phyloP scores from a whole-genome alignment of 257 asterid genomes.

The Solanum sejunctum region DNA sequence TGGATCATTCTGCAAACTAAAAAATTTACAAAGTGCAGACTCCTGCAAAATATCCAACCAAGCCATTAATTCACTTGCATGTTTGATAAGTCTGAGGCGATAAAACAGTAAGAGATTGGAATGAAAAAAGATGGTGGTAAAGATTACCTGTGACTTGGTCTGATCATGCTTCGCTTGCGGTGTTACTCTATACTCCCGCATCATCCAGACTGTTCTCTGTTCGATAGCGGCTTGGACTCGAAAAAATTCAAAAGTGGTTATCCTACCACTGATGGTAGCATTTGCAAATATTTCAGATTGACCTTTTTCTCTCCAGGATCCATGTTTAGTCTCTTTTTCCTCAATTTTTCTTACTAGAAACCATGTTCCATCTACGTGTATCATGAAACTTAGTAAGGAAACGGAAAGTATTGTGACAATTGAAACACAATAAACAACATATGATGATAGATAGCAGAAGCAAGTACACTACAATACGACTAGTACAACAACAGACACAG shows the following conservation, averaged over 20 bases:
- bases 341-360: slow-evolving; percentile 22
- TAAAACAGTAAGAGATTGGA: not conserved
- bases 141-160: slow-evolving; percentile 30
- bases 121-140: not conserved
- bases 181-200: slow-evolving; percentile 46
- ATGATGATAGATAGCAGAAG: no score
- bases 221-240: slow-evolving; percentile 23
- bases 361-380: slow-evolving; percentile 47
- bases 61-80: slow-evolving; percentile 16
- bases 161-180: slow-evolving; percentile 8
- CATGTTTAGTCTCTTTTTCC: slow-evolving; percentile 20
- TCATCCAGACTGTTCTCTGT: slow-evolving; percentile 35
- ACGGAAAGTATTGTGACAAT: not conserved
- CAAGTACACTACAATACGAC: no score
- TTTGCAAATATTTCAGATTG: slow-evolving; percentile 31
- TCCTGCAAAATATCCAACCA: slow-evolving; percentile 47
- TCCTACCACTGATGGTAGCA: slow-evolving; percentile 38
- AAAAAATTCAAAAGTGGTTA: slow-evolving; percentile 38
- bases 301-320: slow-evolving; percentile 48
- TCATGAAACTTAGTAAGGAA: not conserved
- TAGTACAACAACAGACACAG: no score
- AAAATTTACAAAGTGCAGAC: slow-evolving; percentile 40
- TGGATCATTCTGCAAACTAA: slow-evolving; percentile 8
- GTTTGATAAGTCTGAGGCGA: slow-evolving; percentile 10
- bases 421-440: not conserved